Base-by-base conservation (phyloP, 2,329 filamentous ascomycete species). In the Coccinonectria pachysandricola region DNA sequence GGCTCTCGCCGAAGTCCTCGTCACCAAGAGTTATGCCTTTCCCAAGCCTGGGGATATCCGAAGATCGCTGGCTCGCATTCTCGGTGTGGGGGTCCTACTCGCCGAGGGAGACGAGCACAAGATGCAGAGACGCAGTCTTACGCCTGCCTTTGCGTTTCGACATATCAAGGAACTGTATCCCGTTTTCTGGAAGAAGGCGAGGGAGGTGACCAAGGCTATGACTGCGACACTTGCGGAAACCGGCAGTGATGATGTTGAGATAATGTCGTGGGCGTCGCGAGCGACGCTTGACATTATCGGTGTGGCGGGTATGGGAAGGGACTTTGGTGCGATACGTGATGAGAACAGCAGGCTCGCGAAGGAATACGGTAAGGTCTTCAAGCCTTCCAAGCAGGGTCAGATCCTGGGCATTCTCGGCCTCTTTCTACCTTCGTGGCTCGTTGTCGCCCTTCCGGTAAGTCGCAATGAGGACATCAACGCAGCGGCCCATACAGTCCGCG, bases 51-150 rank as follows among this genome's bases (percentile, higher is more conserved):
- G 42, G 2, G 46, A 62, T 13, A 40, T 82, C 15, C 59, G 70
- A 17, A 54, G 55, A 21, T 63, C 65, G 2, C 57, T 88, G 4
- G 70, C 67, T 2, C 17, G 71, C 12, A 61, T 86, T 14, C 61
- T 88, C 8, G 79, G 84, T 7, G 57, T 77, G 8, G 81, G 82
- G 7, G 59, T 88, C 9, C 56, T 95, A 19, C 60, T 95, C 8
- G 81, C 84, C 2, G 87, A 95, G 54, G 87, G 87, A n/a, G 82
- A 92, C 8, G 82, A 87, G 45, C 88, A 95, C 53, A 91, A 80
- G 58, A 60, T 71, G 43, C 81, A 86, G 57, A 70, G 87, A 23
- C 86, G 81, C 50, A 75, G 79, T 31, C 68, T 93, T 11, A 73
- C 79, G 58, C 85, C 85, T 0, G 82, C 84, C 2, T 94, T 94